Evolutionary conservation across 2,329 filamentous ascomycete genomes (phyloP).

Genomic region (Alternaria angustiovoidea): DNA sequence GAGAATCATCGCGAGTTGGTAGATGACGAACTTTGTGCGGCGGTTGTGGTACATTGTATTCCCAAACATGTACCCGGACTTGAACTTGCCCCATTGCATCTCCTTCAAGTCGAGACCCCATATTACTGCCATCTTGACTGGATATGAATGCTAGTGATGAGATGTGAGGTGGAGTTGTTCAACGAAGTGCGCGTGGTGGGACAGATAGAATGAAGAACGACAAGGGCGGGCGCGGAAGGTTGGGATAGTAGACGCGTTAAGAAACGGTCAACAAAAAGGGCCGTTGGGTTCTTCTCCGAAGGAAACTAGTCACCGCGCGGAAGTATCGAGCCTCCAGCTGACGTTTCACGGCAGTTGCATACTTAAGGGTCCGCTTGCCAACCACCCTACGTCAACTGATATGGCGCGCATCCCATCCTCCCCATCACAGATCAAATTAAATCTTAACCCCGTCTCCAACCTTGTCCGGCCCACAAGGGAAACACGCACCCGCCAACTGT

Average conservation of each 20-base stretch:
- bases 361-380: constrained; percentile 1
- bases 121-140: constrained; percentile 54
- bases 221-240: neutral
- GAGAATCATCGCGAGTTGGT: constrained; percentile 67
- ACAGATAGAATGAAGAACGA: neutral
- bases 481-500: constrained; percentile 13
- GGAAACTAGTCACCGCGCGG: neutral
- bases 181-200: neutral
- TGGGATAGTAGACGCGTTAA: neutral
- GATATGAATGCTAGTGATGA: constrained; percentile 2
- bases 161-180: neutral
- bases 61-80: constrained; percentile 64
- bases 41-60: constrained; percentile 63
- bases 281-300: neutral
- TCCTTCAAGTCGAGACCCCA: constrained; percentile 66
- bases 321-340: neutral
- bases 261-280: neutral
- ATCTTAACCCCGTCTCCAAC: neutral
- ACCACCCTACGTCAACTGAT: neutral
- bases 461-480: neutral
- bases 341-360: neutral
- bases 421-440: constrained; percentile 1
- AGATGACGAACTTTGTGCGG: constrained; percentile 66
- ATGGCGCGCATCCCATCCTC: neutral
- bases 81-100: constrained; percentile 67